Conservation (phyloP, 225 moss, liverwort and hornwort species). For the Rhytidiadelphus loreus region DNA sequence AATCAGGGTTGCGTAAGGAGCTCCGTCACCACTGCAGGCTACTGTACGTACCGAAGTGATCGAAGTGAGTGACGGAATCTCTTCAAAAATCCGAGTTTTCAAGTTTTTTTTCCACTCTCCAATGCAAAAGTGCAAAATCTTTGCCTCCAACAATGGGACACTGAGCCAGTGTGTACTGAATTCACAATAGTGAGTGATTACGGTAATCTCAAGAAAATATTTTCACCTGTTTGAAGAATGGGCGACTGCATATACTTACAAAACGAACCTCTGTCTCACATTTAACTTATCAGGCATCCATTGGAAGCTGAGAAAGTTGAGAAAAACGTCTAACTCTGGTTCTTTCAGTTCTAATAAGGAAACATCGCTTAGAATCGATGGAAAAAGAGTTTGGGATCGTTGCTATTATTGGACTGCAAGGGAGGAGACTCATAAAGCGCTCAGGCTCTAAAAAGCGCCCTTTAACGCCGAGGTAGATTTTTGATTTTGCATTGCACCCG, state of each 20-base stretch:
- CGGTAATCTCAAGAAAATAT: background rate
- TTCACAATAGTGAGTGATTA: background rate
- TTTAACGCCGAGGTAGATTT: background rate
- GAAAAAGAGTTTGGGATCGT: background rate
- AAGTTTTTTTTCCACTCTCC: background rate
- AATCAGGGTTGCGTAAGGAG: background rate
- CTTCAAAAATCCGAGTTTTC: rapidly evolving
- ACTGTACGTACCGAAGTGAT: too few relatives aligned
- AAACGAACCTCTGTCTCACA: background rate
- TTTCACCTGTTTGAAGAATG: background rate
- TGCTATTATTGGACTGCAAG: background rate
- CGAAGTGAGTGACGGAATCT: background rate
- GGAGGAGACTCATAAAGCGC: rapidly evolving
- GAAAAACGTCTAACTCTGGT: background rate
- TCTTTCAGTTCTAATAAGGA: too few relatives aligned
- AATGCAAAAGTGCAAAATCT: background rate
- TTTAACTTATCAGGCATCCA: background rate
- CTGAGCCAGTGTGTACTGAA: background rate
- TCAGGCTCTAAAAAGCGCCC: rapidly evolving
- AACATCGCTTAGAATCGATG: background rate
- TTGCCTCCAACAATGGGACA: background rate
- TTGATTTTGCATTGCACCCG: background rate
- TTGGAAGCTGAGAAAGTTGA: background rate
- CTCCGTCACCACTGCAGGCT: background rate
- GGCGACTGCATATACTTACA: background rate